Evolutionary conservation across 148 eudicot genomes (phyloP), one percentile per base, ranked within the genome.

Genomic region (Beta vulgaris): DNA sequence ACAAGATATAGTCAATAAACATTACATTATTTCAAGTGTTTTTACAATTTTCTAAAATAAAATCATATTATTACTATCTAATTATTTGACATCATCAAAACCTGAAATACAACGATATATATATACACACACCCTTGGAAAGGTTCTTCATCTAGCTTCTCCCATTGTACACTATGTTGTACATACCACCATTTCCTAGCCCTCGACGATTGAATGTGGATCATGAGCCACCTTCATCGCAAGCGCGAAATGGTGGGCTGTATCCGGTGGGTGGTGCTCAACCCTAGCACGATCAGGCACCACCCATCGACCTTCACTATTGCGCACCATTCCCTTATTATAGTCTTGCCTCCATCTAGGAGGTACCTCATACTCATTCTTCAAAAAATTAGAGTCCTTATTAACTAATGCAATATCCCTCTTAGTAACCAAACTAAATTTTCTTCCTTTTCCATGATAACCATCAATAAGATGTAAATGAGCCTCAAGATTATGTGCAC

Each of bases 291-390:
- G 83, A 35, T 89, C 96, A 0, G 96, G 92, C 72, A 85, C 54
- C 44, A 91, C 73, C 98, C 98, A 93, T n/a, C 86, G 88, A 23
- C 98, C 98, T 9, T 89, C 92, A 3, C 49, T 64, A 3, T 62
- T 75, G 84, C 89, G 85, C 70, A 88, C 89, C 98, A 93, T 91
- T 59, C 98, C 98, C 61, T 93, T 93, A 60, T 93, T 89, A 76
- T 83, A 79, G 32, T 89, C 93, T 64, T 89, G 94, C 70, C 98
- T 78, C 98, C 97, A 93, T 37, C 57, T 48, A 6, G 93, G 89
- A 36, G 98, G 98, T 51, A 93, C 88, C 3, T 80, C 87, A 71
- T 85, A 88, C 36, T 88, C 86, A 1, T 46, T 39, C 75, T 82
- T 91, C 72, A 93, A 64, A 28, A 90, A 84, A 35, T 88, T 84